Base-by-base conservation (phyloP, 768 basidiomycete genomes). In the Tulasnella sp. region DNA sequence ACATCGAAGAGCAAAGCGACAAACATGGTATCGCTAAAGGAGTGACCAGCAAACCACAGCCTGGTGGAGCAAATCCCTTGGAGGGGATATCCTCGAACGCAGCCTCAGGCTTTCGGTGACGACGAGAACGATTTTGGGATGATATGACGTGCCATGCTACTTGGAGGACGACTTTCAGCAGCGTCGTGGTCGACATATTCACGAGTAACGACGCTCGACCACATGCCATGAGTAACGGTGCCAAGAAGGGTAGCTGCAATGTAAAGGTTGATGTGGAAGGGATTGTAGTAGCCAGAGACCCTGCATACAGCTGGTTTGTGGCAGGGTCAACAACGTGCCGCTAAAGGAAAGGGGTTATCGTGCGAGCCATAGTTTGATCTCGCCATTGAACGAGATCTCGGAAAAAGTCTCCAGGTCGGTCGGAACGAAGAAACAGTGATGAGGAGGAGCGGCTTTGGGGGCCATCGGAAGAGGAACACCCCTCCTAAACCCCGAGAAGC, bases 191-290 rank as follows among this genome's bases (percentile, higher is more conserved):
- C 97, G 72, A 98, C 87, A 77, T 89, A 95, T 63, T 90, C 88
- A 96, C 97, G 87, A 12, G 95, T 95, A 11, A 95, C 95, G 65
- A 97, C 97, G 76, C 92, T 94, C 1, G 94, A 89, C 93, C 94
- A 98, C 83, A 98, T 87, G 68, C 97, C 97, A 77, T 98, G 97
- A 3, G 97, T 98, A 78, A 99, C 98, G 9, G 97, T 99, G 17
- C 92, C 90, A 32, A 95, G 95, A 17, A 99, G 88, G 6, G 89
- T 90, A 93, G 79, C 94, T 90, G 26, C 97, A 88, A 99, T 98
- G 84, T 98, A 98, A 0, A 96, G 96, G 81, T 99, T 98, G 80
- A 96, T 84, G 80, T 99, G 97, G 76, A 99, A 98, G 34, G 96
- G n/a, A 80, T 99, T 99, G 85, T 93, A 98, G 81, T 98, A 97